Conservation (phyloP, 2,329 filamentous ascomycete genomes). For the Fusarium nisikadoi region DNA sequence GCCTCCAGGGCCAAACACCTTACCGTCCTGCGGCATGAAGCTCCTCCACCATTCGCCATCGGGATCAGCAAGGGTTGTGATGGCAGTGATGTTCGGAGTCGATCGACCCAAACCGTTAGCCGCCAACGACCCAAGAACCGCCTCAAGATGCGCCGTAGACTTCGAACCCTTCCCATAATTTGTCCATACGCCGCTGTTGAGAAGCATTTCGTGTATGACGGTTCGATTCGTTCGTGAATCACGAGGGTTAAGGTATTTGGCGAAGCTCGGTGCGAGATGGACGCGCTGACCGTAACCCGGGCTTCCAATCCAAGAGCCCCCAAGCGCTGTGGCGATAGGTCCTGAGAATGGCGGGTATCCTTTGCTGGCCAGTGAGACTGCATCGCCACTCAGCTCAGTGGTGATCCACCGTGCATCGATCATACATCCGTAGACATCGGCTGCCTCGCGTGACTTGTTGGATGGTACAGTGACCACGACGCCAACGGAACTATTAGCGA, state of each 20-base stretch:
- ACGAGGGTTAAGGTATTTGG: conserved; percentile 26
- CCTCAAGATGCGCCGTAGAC: conserved; percentile 24
- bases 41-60: conserved; percentile 34
- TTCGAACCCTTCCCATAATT: conserved; percentile 9
- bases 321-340: conserved; percentile 16
- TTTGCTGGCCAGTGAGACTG: conserved; percentile 27
- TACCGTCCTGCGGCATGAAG: conserved; percentile 30
- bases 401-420: conserved; percentile 31
- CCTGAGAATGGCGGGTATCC: conserved; percentile 31
- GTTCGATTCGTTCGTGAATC: conserved; percentile 10
- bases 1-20: conserved; percentile 31
- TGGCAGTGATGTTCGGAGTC: conserved; percentile 2
- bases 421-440: conserved; percentile 37
- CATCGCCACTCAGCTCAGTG: conserved; percentile 25
- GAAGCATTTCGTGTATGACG: conserved; percentile 32
- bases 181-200: conserved; percentile 32
- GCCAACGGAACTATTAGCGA: conserved; percentile 25
- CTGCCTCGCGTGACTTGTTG: neutral
- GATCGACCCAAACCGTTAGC: conserved; percentile 30
- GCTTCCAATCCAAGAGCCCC: conserved; percentile 30
- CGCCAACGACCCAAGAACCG: conserved; percentile 19
- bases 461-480: conserved; percentile 16
- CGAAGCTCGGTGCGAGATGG: conserved; percentile 25
- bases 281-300: conserved; percentile 27
- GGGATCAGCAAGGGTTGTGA: conserved; percentile 13